Evolutionary conservation across 768 basidiomycete species (phyloP), one percentile per base, ranked within the genome.

Genomic region (Leccinum broughii): DNA sequence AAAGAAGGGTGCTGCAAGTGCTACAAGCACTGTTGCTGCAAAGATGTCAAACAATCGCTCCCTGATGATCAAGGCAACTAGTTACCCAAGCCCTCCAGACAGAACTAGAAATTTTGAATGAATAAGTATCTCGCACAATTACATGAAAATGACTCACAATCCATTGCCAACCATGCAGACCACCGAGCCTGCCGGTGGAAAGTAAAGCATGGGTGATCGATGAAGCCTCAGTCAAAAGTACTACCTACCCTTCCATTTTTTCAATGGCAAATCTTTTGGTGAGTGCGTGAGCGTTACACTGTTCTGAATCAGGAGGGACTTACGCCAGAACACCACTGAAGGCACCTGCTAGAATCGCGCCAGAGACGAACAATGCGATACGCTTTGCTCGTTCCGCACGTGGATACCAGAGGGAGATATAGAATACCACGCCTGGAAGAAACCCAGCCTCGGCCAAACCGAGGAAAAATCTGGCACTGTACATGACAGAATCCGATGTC

Each of bases 351-450:
- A 82, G 58, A 2, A 83, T 85, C 14, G 85, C 83, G 51, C 83
- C 82, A 17, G 81, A 80, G 68, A 82, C 80, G 76, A 88, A 85
- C 9, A 86, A 69, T 2, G 86, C 83, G 35, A 83, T 75, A 44
- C 86, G 81, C 60, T 72, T 73, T 11, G 81, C 85, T 49, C 81
- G 81, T 65, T 87, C 86, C 39, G 75, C 72, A 46, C 82, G 76
- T 9, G 83, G 78, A 68, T 90, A 84, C 85, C 85, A 88, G 51
- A 80, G 68, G 4, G 83, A 83, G 32, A 85, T 67, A 39, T 76
- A 78, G 61, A 74, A 83, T 15, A 74, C 65, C 50, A 78, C 67
- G 4, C 76, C 77, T 1, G 78, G 76, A 52, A 76, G 70, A 11
- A 80, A 63, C 51, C 83, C 83, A 30, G 77, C 74, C 61, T 83